Base-by-base conservation (phyloP, 768 basidiomycete species). In the Baorangia bicolor region DNA sequence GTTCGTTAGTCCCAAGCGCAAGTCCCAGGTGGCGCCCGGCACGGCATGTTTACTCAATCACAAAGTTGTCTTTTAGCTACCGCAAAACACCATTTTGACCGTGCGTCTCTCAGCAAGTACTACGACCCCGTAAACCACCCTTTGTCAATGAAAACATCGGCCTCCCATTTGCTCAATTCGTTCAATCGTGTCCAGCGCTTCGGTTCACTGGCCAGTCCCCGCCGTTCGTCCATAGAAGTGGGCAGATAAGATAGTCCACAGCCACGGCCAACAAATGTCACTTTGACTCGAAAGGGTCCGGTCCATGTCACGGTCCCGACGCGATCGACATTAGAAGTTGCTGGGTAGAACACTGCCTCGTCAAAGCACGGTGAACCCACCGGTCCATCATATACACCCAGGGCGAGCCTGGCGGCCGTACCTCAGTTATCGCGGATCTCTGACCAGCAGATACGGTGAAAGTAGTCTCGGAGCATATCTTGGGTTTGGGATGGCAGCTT, bases 1-100 rank as follows among this genome's bases (percentile, higher is more conserved):
- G 58, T 60, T 37, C 25, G 25, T 37, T 41, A 34, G 46, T 39
- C 3, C 18, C 7, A 35, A 27, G 25, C 27, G 50, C 50, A 33
- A 33, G 33, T 11, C 13, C 23, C 13, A 3, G 10, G 59, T 60
- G 58, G 58, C 58, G 59, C n/a, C 2, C 39, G 11, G n/a, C 59
- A 44, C 47, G 51, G 58, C 46, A 35, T 25, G 33, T 53, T 52
- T 50, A 46, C 31, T 34, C 53, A 11, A 38, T 14, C 37, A 25
- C 53, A 40, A 49, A 27, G 46, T 39, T 38, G 16, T 38, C 21
- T 16, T 4, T 48, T 35, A 2, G 27, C 35, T 37, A 18, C 34
- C 18, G 16, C 16, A 16, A 35, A 35, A 18, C 35, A 37, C 9
- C 18, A n/a, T 30, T 30, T 11, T 30, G n/a, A n/a, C n/a, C n/a